Percentiles rank a stretch among this genome's conserved stretches.
Evolutionary conservation across 2,329 filamentous ascomycete genomes (phyloP).

Genomic region (Fusarium virguliforme): DNA sequence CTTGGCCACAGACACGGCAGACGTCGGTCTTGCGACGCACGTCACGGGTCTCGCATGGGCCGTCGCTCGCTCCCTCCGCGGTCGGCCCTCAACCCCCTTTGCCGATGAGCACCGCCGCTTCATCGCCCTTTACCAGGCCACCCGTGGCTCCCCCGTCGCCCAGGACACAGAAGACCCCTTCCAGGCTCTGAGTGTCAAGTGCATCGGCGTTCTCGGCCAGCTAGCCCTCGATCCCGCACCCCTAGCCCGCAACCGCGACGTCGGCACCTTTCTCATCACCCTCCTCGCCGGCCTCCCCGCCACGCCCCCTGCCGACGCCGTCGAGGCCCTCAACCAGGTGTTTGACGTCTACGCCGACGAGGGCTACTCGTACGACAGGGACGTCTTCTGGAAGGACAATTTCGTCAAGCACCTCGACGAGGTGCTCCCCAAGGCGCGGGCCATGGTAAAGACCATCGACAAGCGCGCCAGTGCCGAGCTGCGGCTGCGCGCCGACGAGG

Average conservation of each 20-base stretch:
- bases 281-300: conserved; percentile 68
- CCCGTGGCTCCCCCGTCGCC: conserved; percentile 57
- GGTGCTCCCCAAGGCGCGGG: conserved; percentile 67
- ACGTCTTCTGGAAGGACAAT: conserved; percentile 76
- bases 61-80: conserved; percentile 68
- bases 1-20: conserved; percentile 73
- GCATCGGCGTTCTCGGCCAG: conserved; percentile 76
- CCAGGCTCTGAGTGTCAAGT: conserved; percentile 76
- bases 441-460: conserved; percentile 73
- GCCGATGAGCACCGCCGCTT: conserved; percentile 74
- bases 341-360: conserved; percentile 79
- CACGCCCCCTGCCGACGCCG: conserved; percentile 70
- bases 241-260: conserved; percentile 70
- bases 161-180: conserved; percentile 68
- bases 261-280: conserved; percentile 75
- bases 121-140: conserved; percentile 76
- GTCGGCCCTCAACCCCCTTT: conserved; percentile 64
- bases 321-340: conserved; percentile 77
- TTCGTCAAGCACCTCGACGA: conserved; percentile 74
- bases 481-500: conserved; percentile 73
- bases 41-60: conserved; percentile 78
- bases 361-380: conserved; percentile 69
- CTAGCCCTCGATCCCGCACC: conserved; percentile 72
- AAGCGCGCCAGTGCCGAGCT: conserved; percentile 72
- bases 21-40: conserved; percentile 74